Base-by-base conservation (phyloP, 2,329 filamentous ascomycete species). In the Clarireedia monteithiana region DNA sequence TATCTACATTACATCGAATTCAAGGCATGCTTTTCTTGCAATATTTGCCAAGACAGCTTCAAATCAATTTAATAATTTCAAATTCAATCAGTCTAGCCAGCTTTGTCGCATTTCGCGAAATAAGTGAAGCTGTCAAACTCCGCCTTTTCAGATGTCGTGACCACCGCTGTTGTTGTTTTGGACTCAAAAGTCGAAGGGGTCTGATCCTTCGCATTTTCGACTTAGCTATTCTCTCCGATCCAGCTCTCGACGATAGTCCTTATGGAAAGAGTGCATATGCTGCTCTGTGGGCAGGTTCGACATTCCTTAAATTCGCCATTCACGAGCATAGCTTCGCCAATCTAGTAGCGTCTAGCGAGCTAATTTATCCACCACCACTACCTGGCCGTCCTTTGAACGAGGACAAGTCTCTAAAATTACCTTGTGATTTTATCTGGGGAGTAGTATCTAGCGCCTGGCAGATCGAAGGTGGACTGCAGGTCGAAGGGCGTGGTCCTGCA, bases 391-490 rank as follows among this genome's bases (percentile, higher is more conserved):
- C 45, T 47, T 9, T 15, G 20, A 34, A 34, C 10, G 15, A 47
- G 23, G 45, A 20, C 17, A 12, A 2, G 45, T 57, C 58, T 68
- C 39, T 71, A 71, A 0, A 71, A 0, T 26, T 82, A 34, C 76
- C 77, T 0, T 64, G 72, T 3, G 71, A 72, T 42, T 80, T 80
- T 53, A 65, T 69, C 2, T 74, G 74, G 47, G 73, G 78, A 5
- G 75, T 79, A 1, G 70, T 77, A 0, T 72, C 76, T 5, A 73
- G 71, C 2, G 75, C 77, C 10, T 59, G 66, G 58, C 66, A 77
- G 67, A 66, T 79, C 27, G 67, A 80, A 61, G 66, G 77, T 38
- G 75, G 74, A 3, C 71, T 71, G 1, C 68, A 68, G 0, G 63
- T 71, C 2, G 72, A 76, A 50, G 74, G 74, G 9, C 70, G 72